A percentile compares a stretch with the other conserved stretches of the same genome.
Conservation (phyloP, 73 alveolate species). For the Tetrahymena borealis region DNA sequence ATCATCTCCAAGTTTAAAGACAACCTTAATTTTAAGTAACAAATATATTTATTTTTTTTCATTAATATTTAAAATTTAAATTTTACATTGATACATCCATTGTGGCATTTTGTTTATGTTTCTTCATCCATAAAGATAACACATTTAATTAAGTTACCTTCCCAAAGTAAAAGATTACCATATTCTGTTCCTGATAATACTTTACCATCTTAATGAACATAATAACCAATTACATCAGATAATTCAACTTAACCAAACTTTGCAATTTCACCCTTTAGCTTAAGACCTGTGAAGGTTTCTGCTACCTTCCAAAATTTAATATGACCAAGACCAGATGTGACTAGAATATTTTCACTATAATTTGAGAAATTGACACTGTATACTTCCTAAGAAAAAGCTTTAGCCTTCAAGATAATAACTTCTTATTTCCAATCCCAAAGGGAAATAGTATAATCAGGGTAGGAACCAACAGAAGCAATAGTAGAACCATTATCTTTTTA, state of each 20-base stretch:
- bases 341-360: constrained; percentile 84
- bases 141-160: constrained; percentile 73
- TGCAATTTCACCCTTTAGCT: constrained; percentile 98
- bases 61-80: neutral
- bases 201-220: constrained; percentile 98
- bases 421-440: constrained; percentile 98
- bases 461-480: constrained; percentile 93
- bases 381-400: constrained; percentile 98
- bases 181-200: constrained; percentile 95
- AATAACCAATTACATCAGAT: constrained; percentile 92
- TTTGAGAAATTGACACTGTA: constrained; percentile 87
- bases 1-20: constrained; percentile 71
- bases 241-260: constrained; percentile 98
- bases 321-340: constrained; percentile 98
- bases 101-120: constrained; percentile 67
- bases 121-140: constrained; percentile 56
- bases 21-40: constrained; percentile 49
- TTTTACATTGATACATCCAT: constrained; percentile 49
- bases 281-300: constrained; percentile 98
- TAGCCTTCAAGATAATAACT: constrained; percentile 88
- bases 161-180: constrained; percentile 99
- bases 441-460: constrained; percentile 95
- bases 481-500: constrained; percentile 58
- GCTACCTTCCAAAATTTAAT: constrained; percentile 99
- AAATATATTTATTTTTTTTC: neutral